Evolutionary conservation across 345 rosid genomes (phyloP).

Genomic region (Brassica carinata): DNA sequence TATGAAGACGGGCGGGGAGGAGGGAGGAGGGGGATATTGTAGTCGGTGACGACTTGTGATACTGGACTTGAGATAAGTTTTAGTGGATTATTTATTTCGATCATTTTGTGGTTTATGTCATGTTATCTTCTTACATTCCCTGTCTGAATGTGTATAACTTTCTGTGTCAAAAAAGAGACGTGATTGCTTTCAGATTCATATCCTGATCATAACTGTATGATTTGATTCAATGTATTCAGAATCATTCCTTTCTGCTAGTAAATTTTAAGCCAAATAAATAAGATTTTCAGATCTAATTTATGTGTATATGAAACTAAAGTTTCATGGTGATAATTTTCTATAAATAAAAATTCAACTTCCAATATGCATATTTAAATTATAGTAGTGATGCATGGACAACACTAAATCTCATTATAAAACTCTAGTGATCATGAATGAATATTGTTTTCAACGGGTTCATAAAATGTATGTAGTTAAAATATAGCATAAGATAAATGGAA

Average conservation of each 20-base stretch:
- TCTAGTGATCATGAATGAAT: neutral
- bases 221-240: neutral
- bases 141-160: neutral
- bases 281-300: neutral
- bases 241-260: neutral
- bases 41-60: slow-evolving; percentile 6
- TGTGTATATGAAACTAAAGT: neutral
- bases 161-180: neutral
- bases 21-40: too few relatives aligned
- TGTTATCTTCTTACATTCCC: slow-evolving; percentile 8
- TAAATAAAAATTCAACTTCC: neutral
- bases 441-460: neutral
- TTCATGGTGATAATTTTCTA: neutral
- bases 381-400: neutral
- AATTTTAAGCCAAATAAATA: neutral
- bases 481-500: neutral
- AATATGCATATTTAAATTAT: neutral
- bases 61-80: neutral
- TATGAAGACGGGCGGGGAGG: slow-evolving; percentile 8
- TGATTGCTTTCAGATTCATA: neutral
- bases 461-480: neutral
- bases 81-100: neutral
- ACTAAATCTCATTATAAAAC: too few relatives aligned
- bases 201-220: neutral
- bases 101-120: slow-evolving; percentile 11